Evolutionary conservation across 2,329 filamentous ascomycete genomes (phyloP).

Genomic region (Pezicula rhizophila): DNA sequence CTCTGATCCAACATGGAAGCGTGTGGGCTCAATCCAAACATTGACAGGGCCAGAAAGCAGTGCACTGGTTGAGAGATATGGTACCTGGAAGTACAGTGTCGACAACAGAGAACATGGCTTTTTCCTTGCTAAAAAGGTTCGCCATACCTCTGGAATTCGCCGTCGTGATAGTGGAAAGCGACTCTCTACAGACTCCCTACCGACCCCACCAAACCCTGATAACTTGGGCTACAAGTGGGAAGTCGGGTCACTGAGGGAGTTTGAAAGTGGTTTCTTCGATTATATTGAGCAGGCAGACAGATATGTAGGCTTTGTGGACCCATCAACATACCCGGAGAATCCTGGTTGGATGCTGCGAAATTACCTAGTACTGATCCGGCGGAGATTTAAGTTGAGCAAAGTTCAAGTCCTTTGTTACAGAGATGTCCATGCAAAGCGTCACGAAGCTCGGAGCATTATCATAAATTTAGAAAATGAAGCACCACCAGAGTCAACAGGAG

Average conservation of each 20-base stretch:
- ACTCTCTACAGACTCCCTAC: conserved; percentile 30
- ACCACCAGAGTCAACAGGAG: conserved; percentile 12
- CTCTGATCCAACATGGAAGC: conserved; percentile 78
- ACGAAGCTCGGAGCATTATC: conserved; percentile 77
- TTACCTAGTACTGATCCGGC: conserved; percentile 74
- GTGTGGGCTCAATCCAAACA: conserved; percentile 43
- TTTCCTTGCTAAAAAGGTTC: conserved; percentile 81
- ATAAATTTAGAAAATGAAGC: conserved; percentile 39
- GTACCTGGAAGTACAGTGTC: conserved; percentile 79
- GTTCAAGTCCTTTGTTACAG: conserved; percentile 87
- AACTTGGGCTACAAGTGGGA: conserved; percentile 67
- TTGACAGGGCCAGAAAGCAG: conserved; percentile 67
- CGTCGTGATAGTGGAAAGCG: too few species aligned
- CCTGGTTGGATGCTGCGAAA: conserved; percentile 94
- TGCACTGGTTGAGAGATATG: conserved; percentile 72
- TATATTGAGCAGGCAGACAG: conserved; percentile 64
- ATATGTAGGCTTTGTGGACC: conserved; percentile 84
- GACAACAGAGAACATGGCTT: conserved; percentile 87
- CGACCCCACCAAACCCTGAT: conserved; percentile 40
- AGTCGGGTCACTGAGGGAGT: conserved; percentile 68
- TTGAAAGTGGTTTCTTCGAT: conserved; percentile 84
- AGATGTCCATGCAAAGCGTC: conserved; percentile 70
- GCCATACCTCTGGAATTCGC: conserved; percentile 23
- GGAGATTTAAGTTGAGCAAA: conserved; percentile 70
- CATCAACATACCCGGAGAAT: conserved; percentile 80